These are phyloP conservation scores for Byssochlamys sp. DNA, from an alignment of 2,329 filamentous ascomycete species.

Conservation along the genomic window DNA sequence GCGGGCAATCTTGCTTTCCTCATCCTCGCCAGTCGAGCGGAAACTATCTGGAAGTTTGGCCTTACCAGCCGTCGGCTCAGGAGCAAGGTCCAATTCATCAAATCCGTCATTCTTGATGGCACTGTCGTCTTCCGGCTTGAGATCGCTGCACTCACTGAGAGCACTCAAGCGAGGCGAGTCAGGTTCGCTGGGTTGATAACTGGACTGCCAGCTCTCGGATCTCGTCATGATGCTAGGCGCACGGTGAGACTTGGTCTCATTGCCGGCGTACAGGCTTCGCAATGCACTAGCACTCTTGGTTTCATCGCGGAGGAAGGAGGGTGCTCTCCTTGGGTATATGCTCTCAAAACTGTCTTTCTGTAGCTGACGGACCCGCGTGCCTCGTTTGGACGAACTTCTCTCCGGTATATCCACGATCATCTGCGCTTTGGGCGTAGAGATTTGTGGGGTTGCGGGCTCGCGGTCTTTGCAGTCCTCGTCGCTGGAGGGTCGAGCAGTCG, in stretches of 20 bases:
- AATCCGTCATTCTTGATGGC: conserved; percentile 6
- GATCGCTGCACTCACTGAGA: conserved; percentile 37
- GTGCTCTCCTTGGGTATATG: conserved; percentile 21
- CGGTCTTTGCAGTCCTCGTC: conserved; percentile 12
- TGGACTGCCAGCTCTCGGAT: conserved; percentile 28
- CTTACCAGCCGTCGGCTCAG: not conserved
- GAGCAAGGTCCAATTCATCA: conserved; percentile 1
- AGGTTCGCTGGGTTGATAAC: conserved; percentile 23
- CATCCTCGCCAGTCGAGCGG: conserved; percentile 6
- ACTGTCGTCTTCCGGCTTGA: conserved; percentile 22
- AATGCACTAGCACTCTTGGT: conserved; percentile 29
- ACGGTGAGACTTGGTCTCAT: conserved; percentile 18
- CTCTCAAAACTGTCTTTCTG: not conserved
- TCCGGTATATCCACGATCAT: conserved; percentile 28
- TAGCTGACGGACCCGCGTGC: conserved; percentile 10
- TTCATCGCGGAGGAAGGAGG: conserved; percentile 31
- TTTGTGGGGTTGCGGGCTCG: conserved; percentile 6
- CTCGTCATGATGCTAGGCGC: conserved; percentile 23
- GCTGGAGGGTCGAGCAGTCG: conserved; percentile 17
- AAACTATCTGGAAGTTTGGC: conserved; percentile 11
- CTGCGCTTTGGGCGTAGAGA: conserved; percentile 19
- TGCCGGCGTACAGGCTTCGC: conserved; percentile 28
- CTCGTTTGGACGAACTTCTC: conserved; percentile 28
- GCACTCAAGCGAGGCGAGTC: conserved; percentile 34
- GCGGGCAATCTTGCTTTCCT: conserved; percentile 14